Percentiles rank a stretch among this genome's conserved stretches.
Evolutionary conservation across 2,329 filamentous ascomycete genomes (phyloP).

Genomic region (Rutstroemia sydowiana): DNA sequence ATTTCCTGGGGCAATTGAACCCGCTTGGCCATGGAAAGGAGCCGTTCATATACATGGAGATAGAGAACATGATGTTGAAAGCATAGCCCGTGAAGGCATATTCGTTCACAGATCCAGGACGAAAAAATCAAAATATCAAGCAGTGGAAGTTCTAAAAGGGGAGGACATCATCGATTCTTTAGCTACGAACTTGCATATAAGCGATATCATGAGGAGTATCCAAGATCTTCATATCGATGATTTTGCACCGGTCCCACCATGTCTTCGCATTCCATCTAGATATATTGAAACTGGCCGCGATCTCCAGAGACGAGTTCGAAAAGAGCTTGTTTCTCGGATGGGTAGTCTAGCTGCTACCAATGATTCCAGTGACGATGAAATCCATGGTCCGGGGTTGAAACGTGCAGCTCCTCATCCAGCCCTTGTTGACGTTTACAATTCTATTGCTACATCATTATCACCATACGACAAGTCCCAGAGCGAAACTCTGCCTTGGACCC

Average conservation of each 20-base stretch:
- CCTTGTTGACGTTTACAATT: constrained; percentile 50
- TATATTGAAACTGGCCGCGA: constrained; percentile 51
- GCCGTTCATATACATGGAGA: constrained; percentile 55
- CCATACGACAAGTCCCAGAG: constrained; percentile 75
- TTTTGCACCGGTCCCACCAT: constrained; percentile 37
- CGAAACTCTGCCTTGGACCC: constrained; percentile 66
- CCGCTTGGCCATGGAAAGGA: constrained; percentile 64
- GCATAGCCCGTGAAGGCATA: background rate
- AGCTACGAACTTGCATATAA: constrained; percentile 17
- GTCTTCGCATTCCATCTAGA: constrained; percentile 47
- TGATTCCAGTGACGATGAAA: constrained; percentile 33
- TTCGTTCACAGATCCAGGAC: background rate
- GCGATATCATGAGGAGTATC: constrained; percentile 15
- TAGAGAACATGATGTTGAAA: background rate
- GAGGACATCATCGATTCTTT: constrained; percentile 26
- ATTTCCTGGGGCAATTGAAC: constrained; percentile 57
- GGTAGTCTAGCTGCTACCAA: constrained; percentile 12
- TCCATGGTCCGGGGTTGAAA: constrained; percentile 21
- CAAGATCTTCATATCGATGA: constrained; percentile 24
- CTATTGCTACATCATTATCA: constrained; percentile 56
- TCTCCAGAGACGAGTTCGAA: constrained; percentile 42
- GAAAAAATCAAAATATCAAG: constrained; percentile 27
- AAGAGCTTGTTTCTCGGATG: constrained; percentile 34
- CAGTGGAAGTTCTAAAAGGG: constrained; percentile 16
- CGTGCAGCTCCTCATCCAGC: constrained; percentile 43